Percentiles rank a stretch among this genome's conserved stretches.
phyloP scores from a whole-genome alignment of 2,329 filamentous ascomycete genomes.

The Talaromyces rugulosus region DNA sequence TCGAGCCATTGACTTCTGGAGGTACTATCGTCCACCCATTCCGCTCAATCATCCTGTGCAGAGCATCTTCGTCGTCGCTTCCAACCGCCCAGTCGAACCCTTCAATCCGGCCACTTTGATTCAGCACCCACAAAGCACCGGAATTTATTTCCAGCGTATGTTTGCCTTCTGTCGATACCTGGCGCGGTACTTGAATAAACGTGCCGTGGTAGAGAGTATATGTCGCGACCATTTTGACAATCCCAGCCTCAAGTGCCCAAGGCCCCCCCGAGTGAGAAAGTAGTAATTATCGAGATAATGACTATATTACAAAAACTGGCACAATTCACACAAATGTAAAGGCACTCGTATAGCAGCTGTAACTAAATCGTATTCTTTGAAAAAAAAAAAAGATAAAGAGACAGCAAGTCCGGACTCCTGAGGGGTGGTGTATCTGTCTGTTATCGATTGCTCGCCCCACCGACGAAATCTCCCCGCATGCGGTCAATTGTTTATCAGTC shows the following conservation, averaged over 20 bases:
- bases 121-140: conserved; percentile 38
- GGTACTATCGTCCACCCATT: conserved; percentile 27
- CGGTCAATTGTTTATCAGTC: neutral
- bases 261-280: no score
- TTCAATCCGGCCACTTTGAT: conserved; percentile 28
- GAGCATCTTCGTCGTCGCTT: conserved; percentile 21
- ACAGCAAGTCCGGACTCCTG: no score
- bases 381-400: neutral
- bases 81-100: conserved; percentile 30
- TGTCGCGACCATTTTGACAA: conserved; percentile 9
- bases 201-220: conserved; percentile 55
- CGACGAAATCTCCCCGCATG: neutral
- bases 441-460: neutral
- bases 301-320: neutral
- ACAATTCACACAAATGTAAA: neutral
- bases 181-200: conserved; percentile 55
- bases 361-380: neutral
- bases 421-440: neutral
- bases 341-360: neutral
- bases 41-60: conserved; percentile 21
- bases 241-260: no score
- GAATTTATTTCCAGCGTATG: conserved; percentile 51
- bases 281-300: neutral
- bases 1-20: conserved; percentile 16
- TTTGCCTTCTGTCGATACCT: conserved; percentile 39